These are phyloP conservation scores for Breynia disticha DNA, from an alignment of 441 rosid species.

Conservation along the genomic window DNA sequence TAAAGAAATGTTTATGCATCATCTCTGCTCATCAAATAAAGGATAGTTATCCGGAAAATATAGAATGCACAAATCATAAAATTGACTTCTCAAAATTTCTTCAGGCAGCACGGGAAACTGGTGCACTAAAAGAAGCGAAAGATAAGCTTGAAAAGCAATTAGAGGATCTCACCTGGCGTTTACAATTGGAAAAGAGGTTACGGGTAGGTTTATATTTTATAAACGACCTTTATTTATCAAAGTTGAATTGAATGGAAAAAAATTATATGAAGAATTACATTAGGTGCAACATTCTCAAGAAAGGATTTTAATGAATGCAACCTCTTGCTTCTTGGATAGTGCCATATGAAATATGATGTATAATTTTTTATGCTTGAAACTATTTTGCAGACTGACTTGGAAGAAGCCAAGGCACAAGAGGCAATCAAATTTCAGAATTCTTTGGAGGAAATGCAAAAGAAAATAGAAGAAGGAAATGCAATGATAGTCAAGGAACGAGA, in stretches of 20 bases:
- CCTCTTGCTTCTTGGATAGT: not conserved
- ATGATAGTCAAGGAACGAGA: conserved; percentile 65
- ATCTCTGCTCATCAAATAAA: too few relatives aligned
- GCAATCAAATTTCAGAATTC: conserved; percentile 54
- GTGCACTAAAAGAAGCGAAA: conserved; percentile 96
- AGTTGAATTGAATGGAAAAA: too few relatives aligned
- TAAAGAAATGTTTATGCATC: too few relatives aligned
- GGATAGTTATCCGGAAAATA: too few relatives aligned
- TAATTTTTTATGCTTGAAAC: too few relatives aligned
- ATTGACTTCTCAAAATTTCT: conserved; percentile 11
- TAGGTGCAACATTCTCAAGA: too few relatives aligned
- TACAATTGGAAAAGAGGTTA: conserved; percentile 84
- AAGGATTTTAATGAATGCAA: conserved; percentile 9
- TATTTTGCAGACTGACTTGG: conserved; percentile 67
- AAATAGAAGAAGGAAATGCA: conserved; percentile 65
- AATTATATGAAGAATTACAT: too few relatives aligned
- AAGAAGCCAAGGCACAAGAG: conserved; percentile 84
- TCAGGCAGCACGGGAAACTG: conserved; percentile 96
- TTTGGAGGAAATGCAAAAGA: conserved; percentile 63
- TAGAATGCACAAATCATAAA: not conserved
- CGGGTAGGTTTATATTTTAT: conserved; percentile 39
- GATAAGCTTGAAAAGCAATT: conserved; percentile 93
- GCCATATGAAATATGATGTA: too few relatives aligned
- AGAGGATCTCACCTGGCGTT: conserved; percentile 96
- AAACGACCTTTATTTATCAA: too few relatives aligned